These are phyloP conservation scores for Lactarius akahatsu DNA, from an alignment of 768 basidiomycete genomes.

Conservation along the genomic window DNA sequence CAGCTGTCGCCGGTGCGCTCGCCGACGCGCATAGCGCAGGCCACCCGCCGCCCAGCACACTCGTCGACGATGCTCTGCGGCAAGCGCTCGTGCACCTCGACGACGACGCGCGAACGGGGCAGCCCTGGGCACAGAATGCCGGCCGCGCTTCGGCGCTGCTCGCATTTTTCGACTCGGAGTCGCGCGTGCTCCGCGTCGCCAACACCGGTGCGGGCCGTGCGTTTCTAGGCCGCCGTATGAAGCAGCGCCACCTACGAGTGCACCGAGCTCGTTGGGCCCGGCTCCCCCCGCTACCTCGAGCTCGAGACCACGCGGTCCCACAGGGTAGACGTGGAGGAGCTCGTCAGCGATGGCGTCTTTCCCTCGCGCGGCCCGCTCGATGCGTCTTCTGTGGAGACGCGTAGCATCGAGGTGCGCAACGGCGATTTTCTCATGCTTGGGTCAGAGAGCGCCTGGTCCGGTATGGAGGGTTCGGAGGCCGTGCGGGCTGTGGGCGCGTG, in stretches of 20 bases:
- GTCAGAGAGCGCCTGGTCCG: background rate
- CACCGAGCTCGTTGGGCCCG: background rate
- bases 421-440: constrained; percentile 21
- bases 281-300: background rate
- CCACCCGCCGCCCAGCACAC: background rate
- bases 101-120: background rate
- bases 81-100: constrained; percentile 10
- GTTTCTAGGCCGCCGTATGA: constrained; percentile 15
- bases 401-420: constrained; percentile 14
- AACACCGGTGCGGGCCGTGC: constrained; percentile 5
- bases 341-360: background rate
- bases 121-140: background rate
- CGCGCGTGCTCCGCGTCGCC: constrained; percentile 13
- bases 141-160: constrained; percentile 9
- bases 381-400: constrained; percentile 2
- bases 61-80: constrained; percentile 13
- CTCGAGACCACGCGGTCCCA: background rate
- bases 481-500: constrained; percentile 14
- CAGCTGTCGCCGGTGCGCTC: constrained; percentile 12
- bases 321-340: constrained; percentile 12
- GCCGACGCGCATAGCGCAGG: background rate
- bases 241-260: background rate
- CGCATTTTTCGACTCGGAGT: constrained; percentile 18
- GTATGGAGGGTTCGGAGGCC: constrained; percentile 7
- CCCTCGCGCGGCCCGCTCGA: background rate